Evolutionary conservation across 371 early-diverging fungal genomes (phyloP), one percentile per base, ranked within the genome.

Genomic region (Apophysomyces variabilis): DNA sequence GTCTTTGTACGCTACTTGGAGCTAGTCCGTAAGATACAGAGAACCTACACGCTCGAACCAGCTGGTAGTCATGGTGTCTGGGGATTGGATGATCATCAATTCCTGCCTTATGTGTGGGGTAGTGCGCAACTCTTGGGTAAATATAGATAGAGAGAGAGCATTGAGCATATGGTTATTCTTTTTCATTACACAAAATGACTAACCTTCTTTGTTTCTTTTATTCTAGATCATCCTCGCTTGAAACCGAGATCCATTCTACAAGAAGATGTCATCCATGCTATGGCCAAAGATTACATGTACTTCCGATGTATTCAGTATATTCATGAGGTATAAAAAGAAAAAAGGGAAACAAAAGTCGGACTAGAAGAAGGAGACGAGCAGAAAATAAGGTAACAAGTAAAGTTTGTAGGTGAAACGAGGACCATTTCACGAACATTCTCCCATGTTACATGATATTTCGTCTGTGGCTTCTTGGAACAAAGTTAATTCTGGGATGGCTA

Each of bases 21-120:
- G 26, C 68, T 97, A 16, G 92, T 95, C 47, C 86, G 97, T 38
- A 80, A 84, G 38, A 76, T 99, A 38, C 98, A 99, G 69, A 71
- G 72, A 11, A 88, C 85, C n/a, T 99, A 97, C 83, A 90, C 89
- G 68, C 77, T 99, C 38, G 99, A 99, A 71, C 99, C 99, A 4
- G 99, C 99, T 3, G 99, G 99, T 1, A 92, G 93, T 64, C 97
- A 99, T 78, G 99, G 99, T 32, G 96, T 96, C 6, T 99, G 99
- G 99, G 99, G 99, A 1, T 75, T 99, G 46, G 99, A 99, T 76
- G 99, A 99, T 79, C 96, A 95, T 79, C 99, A 98, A 66, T 96
- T 99, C 66, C 73, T 99, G 64, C 99, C 99, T 8, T 99, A 95
- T 81, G 79, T 95, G 4, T 98, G 96, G 87, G 99, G 99, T 2